A percentile compares a stretch with the other conserved stretches of the same genome.
Conservation (phyloP, 768 basidiomycete genomes). For the Lactifluus rugatus region DNA sequence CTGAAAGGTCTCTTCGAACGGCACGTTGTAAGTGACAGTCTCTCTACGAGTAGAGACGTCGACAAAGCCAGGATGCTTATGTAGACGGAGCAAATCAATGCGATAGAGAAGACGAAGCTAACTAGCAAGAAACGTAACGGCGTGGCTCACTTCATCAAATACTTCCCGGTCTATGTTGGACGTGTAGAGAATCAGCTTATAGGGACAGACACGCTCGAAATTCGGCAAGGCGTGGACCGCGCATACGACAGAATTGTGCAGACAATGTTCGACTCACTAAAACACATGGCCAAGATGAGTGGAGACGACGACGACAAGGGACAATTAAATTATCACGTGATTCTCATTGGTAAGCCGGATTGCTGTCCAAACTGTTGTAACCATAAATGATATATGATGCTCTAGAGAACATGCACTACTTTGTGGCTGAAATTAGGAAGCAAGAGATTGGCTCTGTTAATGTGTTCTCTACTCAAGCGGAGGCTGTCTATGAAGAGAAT, state of each 20-base stretch:
- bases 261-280: conserved; percentile 85
- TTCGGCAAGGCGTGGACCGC: conserved; percentile 64
- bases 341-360: conserved; percentile 69
- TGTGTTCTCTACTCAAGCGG: conserved; percentile 60
- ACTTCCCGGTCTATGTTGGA: conserved; percentile 82
- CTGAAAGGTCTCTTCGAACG: conserved; percentile 70
- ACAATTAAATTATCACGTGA: conserved; percentile 92
- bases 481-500: conserved; percentile 84
- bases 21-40: conserved; percentile 45
- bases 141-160: conserved; percentile 83
- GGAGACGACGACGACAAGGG: conserved; percentile 94
- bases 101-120: conserved; percentile 83
- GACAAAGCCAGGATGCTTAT: not conserved
- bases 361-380: not conserved
- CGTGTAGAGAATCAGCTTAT: conserved; percentile 79
- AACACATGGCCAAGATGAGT: conserved; percentile 93
- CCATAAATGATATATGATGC: not conserved
- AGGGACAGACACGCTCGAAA: conserved; percentile 65
- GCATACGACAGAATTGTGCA: conserved; percentile 86
- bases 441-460: conserved; percentile 56
- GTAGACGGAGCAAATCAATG: conserved; percentile 79
- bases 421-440: conserved; percentile 70
- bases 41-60: not conserved
- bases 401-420: conserved; percentile 94
- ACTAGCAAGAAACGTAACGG: conserved; percentile 90